Conservation (phyloP, 1,284 basidiomycete species). For the Neotropicomus parvogracilis region DNA sequence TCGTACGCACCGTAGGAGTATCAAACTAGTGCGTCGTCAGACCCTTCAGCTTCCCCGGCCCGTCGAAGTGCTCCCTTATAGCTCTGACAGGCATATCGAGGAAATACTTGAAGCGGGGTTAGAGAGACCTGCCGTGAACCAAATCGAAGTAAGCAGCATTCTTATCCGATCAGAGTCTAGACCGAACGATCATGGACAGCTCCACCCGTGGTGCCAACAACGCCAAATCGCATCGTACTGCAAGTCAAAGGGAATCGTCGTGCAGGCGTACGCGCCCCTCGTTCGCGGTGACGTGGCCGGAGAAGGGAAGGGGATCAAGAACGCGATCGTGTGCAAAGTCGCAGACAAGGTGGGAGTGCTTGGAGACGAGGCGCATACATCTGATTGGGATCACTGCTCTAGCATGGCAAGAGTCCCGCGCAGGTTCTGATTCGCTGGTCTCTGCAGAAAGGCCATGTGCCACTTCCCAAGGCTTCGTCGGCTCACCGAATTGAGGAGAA, state of each 20-base stretch:
- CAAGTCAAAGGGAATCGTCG: constrained; percentile 40
- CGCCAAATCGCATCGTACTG: constrained; percentile 50
- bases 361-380: background rate
- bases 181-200: constrained; percentile 22
- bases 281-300: constrained; percentile 34
- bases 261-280: constrained; percentile 53
- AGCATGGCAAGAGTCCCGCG: constrained; percentile 43
- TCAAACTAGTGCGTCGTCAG: constrained; percentile 52
- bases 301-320: constrained; percentile 33
- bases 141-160: constrained; percentile 40
- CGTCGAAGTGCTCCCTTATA: constrained; percentile 4
- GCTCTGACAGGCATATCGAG: constrained; percentile 41
- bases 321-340: constrained; percentile 37
- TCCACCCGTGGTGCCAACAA: constrained; percentile 58
- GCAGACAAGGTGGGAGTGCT: constrained; percentile 35
- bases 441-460: constrained; percentile 51
- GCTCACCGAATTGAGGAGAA: constrained; percentile 40
- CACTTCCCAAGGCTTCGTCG: constrained; percentile 42
- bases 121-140: constrained; percentile 48
- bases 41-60: background rate
- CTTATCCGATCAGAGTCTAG: background rate
- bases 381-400: constrained; percentile 3
- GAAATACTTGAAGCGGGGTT: constrained; percentile 40
- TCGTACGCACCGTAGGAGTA: constrained; percentile 55
- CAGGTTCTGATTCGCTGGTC: constrained; percentile 71